Base-by-base conservation (phyloP, 2,329 filamentous ascomycete genomes). In the Nothophaeocryptopus gaeumannii region DNA sequence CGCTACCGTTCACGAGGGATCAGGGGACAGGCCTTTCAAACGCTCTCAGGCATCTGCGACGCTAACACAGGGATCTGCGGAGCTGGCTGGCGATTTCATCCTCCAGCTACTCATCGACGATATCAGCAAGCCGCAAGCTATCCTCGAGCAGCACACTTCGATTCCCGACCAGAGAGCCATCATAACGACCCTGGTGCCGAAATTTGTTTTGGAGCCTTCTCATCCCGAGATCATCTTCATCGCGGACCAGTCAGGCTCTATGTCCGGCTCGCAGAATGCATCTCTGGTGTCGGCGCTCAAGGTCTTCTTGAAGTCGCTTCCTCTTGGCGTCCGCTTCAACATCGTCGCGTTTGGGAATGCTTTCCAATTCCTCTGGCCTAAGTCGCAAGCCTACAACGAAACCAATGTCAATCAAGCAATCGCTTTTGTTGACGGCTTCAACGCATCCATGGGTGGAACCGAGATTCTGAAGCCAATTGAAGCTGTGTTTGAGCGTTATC, bases 111-210 rank as follows among this genome's bases (percentile, higher is more conserved):
- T 82, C 13, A 78, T 81, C 1, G 82, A 82, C 48, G 78, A 81
- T 37, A 74, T 80, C 2, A 80, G 75, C 20, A 73, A 73, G n/a
- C 86, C 85, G 0, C 73, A 77, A 31, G 86, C 85, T 0, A 64
- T 89, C 2, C 68, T 89, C 1, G 86, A 89, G 64, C 77, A 72
- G 0, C 85, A 89, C 57, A 78, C 84, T 0, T 78, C 71, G 0
- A 73, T 86, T 2, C 72, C 78, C 0, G 74, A 80, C 47, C 82
- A 86, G 41, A 76, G 81, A 3, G 84, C 85, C 0, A 63, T 89
- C 50, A 88, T 90, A 84, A 72, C 79, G 0, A 87, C 85, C 0
- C 71, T 89, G 0, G 83, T 89, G 0, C 86, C 86, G 2, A 83
- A 81, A 54, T 88, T 88, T 67, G 73, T 74, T n/a, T 70, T 88